Percentiles rank a stretch among this genome's conserved stretches.
phyloP scores from a whole-genome alignment of 73 alveolate genomes.

The Tetrahymena elliotti region DNA sequence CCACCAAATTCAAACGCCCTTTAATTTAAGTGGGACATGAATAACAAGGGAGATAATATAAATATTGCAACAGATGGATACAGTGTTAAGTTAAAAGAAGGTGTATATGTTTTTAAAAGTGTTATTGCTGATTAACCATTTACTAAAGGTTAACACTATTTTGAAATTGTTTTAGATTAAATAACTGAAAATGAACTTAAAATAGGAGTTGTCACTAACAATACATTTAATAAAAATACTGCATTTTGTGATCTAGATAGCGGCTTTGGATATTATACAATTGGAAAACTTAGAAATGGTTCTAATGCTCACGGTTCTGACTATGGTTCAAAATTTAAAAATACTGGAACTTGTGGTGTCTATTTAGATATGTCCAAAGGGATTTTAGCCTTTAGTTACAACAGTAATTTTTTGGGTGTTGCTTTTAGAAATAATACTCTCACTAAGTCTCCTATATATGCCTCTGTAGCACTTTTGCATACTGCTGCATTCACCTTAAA shows the following conservation, averaged over 20 bases:
- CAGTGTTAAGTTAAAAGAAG: constrained; percentile 46
- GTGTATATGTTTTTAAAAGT: constrained; percentile 53
- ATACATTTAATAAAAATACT: constrained; percentile 52
- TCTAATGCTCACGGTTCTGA: constrained; percentile 51
- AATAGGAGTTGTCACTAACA: constrained; percentile 52
- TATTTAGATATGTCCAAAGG: constrained; percentile 61
- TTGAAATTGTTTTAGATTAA: constrained; percentile 53
- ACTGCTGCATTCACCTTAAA: constrained; percentile 53
- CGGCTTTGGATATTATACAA: constrained; percentile 57
- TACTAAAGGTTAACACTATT: constrained; percentile 53
- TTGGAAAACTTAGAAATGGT: constrained; percentile 57
- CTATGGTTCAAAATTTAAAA: constrained; percentile 59
- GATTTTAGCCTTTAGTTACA: constrained; percentile 46
- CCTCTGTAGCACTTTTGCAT: constrained; percentile 51
- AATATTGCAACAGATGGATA: constrained; percentile 50
- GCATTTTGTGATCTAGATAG: constrained; percentile 54
- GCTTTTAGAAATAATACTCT: constrained; percentile 50
- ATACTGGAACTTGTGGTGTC: constrained; percentile 55
- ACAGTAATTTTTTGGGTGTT: constrained; percentile 52
- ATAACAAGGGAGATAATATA: constrained; percentile 55
- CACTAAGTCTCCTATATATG: constrained; percentile 50
- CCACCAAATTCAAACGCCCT: constrained; percentile 40
- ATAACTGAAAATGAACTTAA: constrained; percentile 61
- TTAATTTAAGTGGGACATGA: constrained; percentile 53
- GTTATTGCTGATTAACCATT: constrained; percentile 50